Evolutionary conservation across 192 early-diverging fungal species (phyloP), one percentile per base, ranked within the genome.

Genomic region (Gorgonomyces haynaldii): DNA sequence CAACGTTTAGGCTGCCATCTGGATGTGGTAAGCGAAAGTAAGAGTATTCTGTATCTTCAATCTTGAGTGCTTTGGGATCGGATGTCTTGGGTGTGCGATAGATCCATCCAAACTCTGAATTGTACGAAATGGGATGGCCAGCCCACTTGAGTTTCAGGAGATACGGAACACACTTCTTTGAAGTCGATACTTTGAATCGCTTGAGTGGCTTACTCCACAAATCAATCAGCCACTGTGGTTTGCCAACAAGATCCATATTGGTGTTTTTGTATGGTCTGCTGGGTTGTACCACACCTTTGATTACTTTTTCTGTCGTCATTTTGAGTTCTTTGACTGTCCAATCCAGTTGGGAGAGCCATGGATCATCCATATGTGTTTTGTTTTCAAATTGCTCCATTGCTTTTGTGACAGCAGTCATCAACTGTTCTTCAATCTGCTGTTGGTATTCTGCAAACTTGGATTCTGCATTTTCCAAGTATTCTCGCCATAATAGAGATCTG

Each of bases 1-100:
- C 87, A 51, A 80, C 82, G 58, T 87, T 86, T 0, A 61, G 60
- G 15, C 88, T 84, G 17, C 92, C 92, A 35, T 82, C 81, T 17
- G 81, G 79, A 62, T 98, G 91, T 9, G 95, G 95, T 0, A 98
- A 58, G 20, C 77, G 79, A 42, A 79, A 79, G 40, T 84, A 86
- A 1, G 62, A 57, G 17, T 50, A 55, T 37, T 32, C 45, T 5
- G 24, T 36, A 38, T 58, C 54, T 4, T 20, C 38, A 21, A 70
- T 56, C 10, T 50, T 39, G 1, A 62, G 52, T 0, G 69, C 65
- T 17, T 43, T 55, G 9, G 23, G 21, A 42, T 74, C 76, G 28
- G 72, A 74, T 17, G 65, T 58, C 24, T 65, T 61, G 22, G 84
- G 79, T 8, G 85, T 81, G 20, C 69, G 62, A 58, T 78, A 98